Conservation (phyloP, 768 basidiomycete species). For the Lentinula sp. region DNA sequence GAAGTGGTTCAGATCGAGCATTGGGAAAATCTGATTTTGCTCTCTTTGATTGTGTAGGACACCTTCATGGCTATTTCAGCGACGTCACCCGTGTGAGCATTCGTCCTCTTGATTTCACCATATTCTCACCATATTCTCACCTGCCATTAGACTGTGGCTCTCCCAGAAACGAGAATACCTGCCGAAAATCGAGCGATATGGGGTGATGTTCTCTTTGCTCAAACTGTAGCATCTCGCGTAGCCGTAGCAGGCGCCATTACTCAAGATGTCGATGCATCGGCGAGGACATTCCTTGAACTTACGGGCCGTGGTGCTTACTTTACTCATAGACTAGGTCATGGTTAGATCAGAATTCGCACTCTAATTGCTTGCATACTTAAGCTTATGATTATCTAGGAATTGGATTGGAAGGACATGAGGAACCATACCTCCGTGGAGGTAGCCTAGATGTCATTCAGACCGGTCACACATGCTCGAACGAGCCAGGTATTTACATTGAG, state of each 20-base stretch:
- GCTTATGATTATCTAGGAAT: conserved; percentile 46
- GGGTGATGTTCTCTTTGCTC: conserved; percentile 60
- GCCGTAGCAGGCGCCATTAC: conserved; percentile 46
- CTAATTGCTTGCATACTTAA: background rate
- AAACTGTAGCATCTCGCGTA: conserved; percentile 42
- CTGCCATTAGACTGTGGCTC: conserved; percentile 51
- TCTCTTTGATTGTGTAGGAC: conserved; percentile 70
- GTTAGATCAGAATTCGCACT: conserved; percentile 28
- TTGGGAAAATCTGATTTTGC: conserved; percentile 56
- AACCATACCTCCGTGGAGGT: conserved; percentile 74
- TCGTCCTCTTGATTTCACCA: background rate
- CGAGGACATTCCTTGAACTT: conserved; percentile 41
- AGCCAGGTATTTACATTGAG: conserved; percentile 74
- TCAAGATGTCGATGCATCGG: conserved; percentile 53
- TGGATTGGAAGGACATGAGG: conserved; percentile 78
- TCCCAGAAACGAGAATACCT: conserved; percentile 51
- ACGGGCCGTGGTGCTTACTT: conserved; percentile 53
- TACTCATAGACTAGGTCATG: conserved; percentile 79
- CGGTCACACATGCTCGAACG: conserved; percentile 78
- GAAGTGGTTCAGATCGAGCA: conserved; percentile 62
- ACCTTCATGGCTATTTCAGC: conserved; percentile 68
- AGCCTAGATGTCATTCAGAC: conserved; percentile 47
- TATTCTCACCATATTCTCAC: background rate
- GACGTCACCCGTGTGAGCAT: conserved; percentile 70
- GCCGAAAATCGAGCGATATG: conserved; percentile 50